These are phyloP conservation scores for Kodamaea restingae DNA, from an alignment of 805 yeast species.

Conservation along the genomic window DNA sequence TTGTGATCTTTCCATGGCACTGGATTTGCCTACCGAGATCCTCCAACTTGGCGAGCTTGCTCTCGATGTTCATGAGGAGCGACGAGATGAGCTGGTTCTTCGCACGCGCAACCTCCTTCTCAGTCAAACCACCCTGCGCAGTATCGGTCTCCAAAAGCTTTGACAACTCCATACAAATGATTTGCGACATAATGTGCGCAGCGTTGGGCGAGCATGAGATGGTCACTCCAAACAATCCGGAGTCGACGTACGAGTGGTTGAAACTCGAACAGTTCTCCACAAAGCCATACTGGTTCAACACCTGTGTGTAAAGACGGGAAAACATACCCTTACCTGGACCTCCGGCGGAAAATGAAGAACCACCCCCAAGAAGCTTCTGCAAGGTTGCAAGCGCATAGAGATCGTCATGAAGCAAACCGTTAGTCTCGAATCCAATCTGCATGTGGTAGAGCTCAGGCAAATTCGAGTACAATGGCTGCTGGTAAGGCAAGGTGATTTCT, in stretches of 20 bases:
- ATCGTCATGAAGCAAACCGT: constrained; percentile 78
- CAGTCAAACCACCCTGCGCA: constrained; percentile 54
- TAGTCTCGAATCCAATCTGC: constrained; percentile 84
- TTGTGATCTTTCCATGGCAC: constrained; percentile 69
- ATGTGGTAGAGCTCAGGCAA: constrained; percentile 80
- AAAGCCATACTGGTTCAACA: constrained; percentile 85
- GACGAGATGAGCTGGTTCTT: constrained; percentile 89
- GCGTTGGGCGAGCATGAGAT: constrained; percentile 83
- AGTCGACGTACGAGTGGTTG: constrained; percentile 85
- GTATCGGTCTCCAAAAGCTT: constrained; percentile 31
- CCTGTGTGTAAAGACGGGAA: constrained; percentile 86
- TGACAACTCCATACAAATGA: constrained; percentile 50
- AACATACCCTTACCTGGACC: constrained; percentile 99
- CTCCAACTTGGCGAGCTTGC: constrained; percentile 89
- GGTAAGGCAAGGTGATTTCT: constrained; percentile 35
- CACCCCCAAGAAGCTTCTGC: constrained; percentile 91
- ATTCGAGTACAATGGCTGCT: constrained; percentile 39
- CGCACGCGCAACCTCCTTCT: constrained; percentile 78
- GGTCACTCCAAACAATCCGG: constrained; percentile 88
- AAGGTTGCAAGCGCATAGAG: constrained; percentile 86
- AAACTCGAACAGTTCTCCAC: constrained; percentile 85
- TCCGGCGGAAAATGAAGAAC: constrained; percentile 96
- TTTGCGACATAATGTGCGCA: constrained; percentile 76
- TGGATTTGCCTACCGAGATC: constrained; percentile 95
- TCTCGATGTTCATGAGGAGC: constrained; percentile 86